phyloP scores from a whole-genome alignment of 202 grass and related monocot genomes.

The Bolboschoenoplectus hybrid region DNA sequence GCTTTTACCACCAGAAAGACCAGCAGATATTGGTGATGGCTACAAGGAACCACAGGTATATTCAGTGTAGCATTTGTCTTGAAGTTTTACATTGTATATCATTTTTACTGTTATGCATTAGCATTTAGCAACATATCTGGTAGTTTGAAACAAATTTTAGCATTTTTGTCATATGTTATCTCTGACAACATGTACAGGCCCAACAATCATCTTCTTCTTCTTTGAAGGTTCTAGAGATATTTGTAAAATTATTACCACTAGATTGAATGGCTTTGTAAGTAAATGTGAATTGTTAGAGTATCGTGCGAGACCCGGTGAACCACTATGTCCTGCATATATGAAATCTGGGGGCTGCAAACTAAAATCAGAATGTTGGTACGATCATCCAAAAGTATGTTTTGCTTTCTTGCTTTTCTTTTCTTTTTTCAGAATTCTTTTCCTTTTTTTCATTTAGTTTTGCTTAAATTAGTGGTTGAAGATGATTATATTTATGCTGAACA shows the following conservation, averaged over 20 bases:
- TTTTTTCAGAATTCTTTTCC: neutral
- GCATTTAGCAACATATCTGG: neutral
- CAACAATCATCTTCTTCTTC: neutral
- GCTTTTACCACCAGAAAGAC: slow-evolving; percentile 36
- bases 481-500: neutral
- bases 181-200: slow-evolving; percentile 2
- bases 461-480: neutral
- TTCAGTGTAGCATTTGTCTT: neutral
- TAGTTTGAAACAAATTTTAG: neutral
- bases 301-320: slow-evolving; percentile 59
- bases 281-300: slow-evolving; percentile 28
- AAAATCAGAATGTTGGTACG: slow-evolving; percentile 53
- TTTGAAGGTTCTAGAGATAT: slow-evolving; percentile 22
- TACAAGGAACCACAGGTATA: slow-evolving; percentile 21
- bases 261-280: neutral
- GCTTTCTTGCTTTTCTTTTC: neutral
- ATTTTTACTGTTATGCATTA: neutral
- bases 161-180: neutral
- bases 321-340: slow-evolving; percentile 59
- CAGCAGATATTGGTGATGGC: neutral
- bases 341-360: slow-evolving; percentile 62
- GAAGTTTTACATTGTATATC: neutral
- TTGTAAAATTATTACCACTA: neutral
- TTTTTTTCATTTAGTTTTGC: neutral
- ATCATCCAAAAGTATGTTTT: slow-evolving; percentile 52